A percentile compares a stretch with the other conserved stretches of the same genome.
Conservation (phyloP, 2,329 filamentous ascomycete species). For the Orbilia oligospora region DNA sequence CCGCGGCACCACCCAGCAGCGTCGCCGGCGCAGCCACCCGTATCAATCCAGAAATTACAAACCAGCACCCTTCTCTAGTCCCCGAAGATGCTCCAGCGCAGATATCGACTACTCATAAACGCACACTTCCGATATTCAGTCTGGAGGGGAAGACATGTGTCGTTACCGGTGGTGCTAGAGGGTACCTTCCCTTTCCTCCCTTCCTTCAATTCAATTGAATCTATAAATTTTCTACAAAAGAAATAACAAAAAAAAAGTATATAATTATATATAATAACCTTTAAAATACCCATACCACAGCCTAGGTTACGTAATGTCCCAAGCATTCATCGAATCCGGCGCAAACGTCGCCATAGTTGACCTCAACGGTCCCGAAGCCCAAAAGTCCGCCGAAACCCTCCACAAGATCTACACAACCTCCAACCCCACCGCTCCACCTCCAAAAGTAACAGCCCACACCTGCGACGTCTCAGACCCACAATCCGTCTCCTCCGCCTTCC, state of each 20-base stretch:
- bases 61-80: slow-evolving; percentile 29
- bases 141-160: slow-evolving; percentile 86
- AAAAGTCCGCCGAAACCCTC: slow-evolving; percentile 80
- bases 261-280: too few relatives aligned
- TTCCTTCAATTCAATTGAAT: background rate
- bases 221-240: too few relatives aligned
- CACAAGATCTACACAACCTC: slow-evolving; percentile 88
- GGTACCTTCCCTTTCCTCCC: slow-evolving; percentile 67
- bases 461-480: slow-evolving; percentile 86
- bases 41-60: slow-evolving; percentile 47
- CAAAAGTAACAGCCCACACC: slow-evolving; percentile 90
- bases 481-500: slow-evolving; percentile 81
- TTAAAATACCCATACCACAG: too few relatives aligned
- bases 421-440: slow-evolving; percentile 75
- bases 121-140: slow-evolving; percentile 87
- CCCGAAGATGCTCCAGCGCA: slow-evolving; percentile 43
- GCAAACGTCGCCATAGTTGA: slow-evolving; percentile 93
- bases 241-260: too few relatives aligned
- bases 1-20: slow-evolving; percentile 28
- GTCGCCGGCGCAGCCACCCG: slow-evolving; percentile 35
- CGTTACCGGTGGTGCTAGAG: slow-evolving; percentile 90
- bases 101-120: slow-evolving; percentile 70
- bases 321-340: slow-evolving; percentile 89
- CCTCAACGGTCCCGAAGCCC: slow-evolving; percentile 89
- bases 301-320: slow-evolving; percentile 90